Evolutionary conservation across 2,329 filamentous ascomycete species (phyloP), one percentile per base, ranked within the genome.

Genomic region (Sclerotinia nivalis): DNA sequence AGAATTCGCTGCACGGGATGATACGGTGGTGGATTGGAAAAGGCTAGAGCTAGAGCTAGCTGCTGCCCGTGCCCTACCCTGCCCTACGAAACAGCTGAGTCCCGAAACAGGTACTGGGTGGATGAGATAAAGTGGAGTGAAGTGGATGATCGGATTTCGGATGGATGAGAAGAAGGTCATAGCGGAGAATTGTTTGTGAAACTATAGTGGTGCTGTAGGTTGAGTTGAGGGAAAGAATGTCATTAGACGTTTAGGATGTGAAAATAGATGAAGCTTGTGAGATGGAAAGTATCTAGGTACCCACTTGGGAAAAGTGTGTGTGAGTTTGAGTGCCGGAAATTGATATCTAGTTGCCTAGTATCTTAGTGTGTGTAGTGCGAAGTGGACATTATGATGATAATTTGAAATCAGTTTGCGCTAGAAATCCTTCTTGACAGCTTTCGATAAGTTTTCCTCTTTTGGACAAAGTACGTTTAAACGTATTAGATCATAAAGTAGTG

Each of bases 31-130:
- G 9, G 47, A 40, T 9, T 52, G 13, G 61, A 52, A 64, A 28
- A 64, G n/a, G 47, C 47, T 9, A 28, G 31, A 64, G 47, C 34
- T 50, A 60, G 37, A 52, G 50, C 49, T 59, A 40, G 34, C 40
- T 43, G 56, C 37, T 60, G 56, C n/a, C 56, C 37, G 40, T 52
- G 37, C 49, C 43, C 28, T 62, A 34, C 45, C 59, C 60, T 64
- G 61, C 47, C 61, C 61, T 64, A 64, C 60, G 61, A 40, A 64
- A 52, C 60, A 64, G 47, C 47, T 52, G 47, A 50, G 31, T 52
- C 60, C 60, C 60, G 45, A 64, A 64, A 52, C 60, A 52, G 60
- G 31, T 40, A 52, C 47, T 64, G 60, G 60, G 60, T 64, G 47
- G 60, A 64, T 49, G 50, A 52, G 31, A 64, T 49, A 52, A 20